These are phyloP conservation scores for Lepidopterella palustris DNA, from an alignment of 495 filamentous ascomycete genomes.

Conservation along the genomic window DNA sequence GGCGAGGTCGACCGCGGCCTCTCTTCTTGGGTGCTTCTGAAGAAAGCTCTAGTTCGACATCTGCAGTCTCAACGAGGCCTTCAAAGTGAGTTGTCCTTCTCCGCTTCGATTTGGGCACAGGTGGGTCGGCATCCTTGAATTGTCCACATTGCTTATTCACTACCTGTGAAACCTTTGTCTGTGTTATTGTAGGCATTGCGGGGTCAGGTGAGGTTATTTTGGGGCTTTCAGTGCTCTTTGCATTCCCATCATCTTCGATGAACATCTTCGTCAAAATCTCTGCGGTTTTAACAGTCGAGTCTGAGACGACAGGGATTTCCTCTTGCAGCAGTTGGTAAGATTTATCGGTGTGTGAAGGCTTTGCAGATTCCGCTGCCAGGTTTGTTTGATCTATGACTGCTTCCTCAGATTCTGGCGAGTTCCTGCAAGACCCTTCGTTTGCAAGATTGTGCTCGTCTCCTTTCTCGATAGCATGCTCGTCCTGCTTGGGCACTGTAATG, in stretches of 20 bases:
- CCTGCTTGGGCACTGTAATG: too few relatives aligned
- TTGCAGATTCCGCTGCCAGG: neutral
- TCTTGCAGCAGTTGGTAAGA: neutral
- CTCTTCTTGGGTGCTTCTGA: constrained; percentile 14
- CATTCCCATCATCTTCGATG: neutral
- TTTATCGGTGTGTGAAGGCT: neutral
- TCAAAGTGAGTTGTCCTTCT: constrained; percentile 12
- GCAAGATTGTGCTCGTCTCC: neutral
- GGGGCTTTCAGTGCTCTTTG: neutral
- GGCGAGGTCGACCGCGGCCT: constrained; percentile 25
- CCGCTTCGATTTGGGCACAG: constrained; percentile 7
- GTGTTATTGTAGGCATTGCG: neutral
- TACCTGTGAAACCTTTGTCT: too few relatives aligned
- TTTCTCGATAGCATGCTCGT: too few relatives aligned
- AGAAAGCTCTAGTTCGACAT: neutral
- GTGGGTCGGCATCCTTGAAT: neutral
- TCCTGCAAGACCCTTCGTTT: neutral
- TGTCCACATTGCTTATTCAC: neutral
- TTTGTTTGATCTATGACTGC: too few relatives aligned
- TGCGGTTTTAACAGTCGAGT: neutral
- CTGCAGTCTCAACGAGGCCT: neutral
- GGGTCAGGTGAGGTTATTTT: neutral
- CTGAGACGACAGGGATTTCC: neutral
- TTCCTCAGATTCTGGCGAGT: too few relatives aligned
- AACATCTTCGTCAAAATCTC: neutral